Evolutionary conservation across 345 rosid species (phyloP), one percentile per base, ranked within the genome.

Genomic region (Arabis hirsuta): DNA sequence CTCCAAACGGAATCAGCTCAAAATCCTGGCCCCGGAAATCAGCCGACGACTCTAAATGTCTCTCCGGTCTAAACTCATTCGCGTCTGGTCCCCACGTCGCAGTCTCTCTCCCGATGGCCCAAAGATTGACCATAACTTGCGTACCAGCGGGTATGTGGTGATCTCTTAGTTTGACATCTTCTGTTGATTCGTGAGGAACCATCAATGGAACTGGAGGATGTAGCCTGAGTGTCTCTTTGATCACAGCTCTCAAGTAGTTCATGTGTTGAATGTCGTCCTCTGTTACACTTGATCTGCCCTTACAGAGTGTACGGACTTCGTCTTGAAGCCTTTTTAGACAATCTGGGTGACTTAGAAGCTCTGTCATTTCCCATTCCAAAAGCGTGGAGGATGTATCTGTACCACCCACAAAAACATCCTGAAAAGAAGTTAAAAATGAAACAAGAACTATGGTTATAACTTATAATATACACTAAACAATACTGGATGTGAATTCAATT

Each of bases 351-450:
- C 71, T 57, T 13, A 82, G 16, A 14, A 85, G 81, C 70, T 85
- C 82, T 7, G 80, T 41, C 83, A 82, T 79, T 32, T 55, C 65
- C 88, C 88, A 85, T 47, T 82, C 88, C n/a, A 81, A 13, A 24
- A 66, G 68, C 2, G 78, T 53, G 9, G 31, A 64, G 7, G 83
- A 66, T 1, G 86, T 81, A 14, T 84, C 82, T 2, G 81, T 59
- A 36, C 86, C 86, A 42, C 75, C 86, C 5, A 65, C 58, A 65
- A 84, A 82, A 63, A 69, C 71, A 62, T 84, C 88, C 88, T 80
- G 34, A 58, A 57, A 61, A 29, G 1, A 22, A 26, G 0, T 36
- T 27, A 55, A 8, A 14, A 43, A 3, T 0, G 27, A 54, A 10
- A 31, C 32, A 10, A 29, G 11, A 19, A 63, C 31, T 42, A 20